Evolutionary conservation across 495 filamentous ascomycete species (phyloP), one percentile per base, ranked within the genome.

Genomic region (Aspergillus hancockii): DNA sequence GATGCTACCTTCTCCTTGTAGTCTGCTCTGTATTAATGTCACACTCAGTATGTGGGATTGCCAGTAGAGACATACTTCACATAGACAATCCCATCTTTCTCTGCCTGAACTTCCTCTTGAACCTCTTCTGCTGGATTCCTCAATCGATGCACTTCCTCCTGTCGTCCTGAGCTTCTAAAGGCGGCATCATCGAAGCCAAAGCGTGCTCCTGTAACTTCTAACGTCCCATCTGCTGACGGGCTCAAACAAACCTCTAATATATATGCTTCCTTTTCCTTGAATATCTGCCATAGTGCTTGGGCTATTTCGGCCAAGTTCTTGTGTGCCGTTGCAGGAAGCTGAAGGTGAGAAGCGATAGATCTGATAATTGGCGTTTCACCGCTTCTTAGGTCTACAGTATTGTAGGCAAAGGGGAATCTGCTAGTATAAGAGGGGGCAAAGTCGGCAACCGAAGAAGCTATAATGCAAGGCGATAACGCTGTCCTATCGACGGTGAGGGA

Each of bases 111-210:
- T 63, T 90, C 88, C 22, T 82, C 81, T 0, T 77, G 66, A 28
- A 86, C 74, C 55, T 86, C 82, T 9, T 76, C 67, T 3, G 74
- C 68, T 13, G 69, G 68, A 51, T 85, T 77, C 19, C 87, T 77
- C 49, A 87, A 62, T 10, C 64, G 58, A 62, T 92, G 88, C 46
- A 93, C 71, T 32, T 86, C 84, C 36, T 70, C 70, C 49, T 93
- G 89, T 8, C 91, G 85, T 8, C 78, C 78, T 0, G 75, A 77
- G 71, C 83, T 88, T 49, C 83, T 80, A 67, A 84, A 88, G 9
- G 90, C 89, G 7, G 90, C 90, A 72, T 93, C 89, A 71, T 94
- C 91, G 71, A 93, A 92, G 32, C 81, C 82, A 65, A 91, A 86
- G 5, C 70, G 73, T 6, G 84, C 79, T 41, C 74, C 69, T 23